phyloP scores from a whole-genome alignment of 2,329 filamentous ascomycete species.

The Cordyceps cicadae region DNA sequence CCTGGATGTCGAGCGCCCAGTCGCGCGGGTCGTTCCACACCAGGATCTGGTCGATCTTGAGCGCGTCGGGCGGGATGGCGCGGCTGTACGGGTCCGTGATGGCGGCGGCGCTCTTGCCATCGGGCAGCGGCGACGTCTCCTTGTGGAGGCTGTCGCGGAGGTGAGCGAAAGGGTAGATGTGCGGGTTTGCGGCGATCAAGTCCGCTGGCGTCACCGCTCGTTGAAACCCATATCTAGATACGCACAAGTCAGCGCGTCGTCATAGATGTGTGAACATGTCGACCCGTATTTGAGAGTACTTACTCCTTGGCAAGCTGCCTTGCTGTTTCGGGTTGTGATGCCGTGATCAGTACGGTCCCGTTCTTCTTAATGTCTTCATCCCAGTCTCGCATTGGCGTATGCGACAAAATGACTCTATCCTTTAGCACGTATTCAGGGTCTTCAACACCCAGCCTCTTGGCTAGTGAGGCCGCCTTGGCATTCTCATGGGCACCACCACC shows the following conservation, averaged over 20 bases:
- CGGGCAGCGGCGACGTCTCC: constrained; percentile 22
- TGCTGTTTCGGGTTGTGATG: constrained; percentile 59
- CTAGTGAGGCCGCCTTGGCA: constrained; percentile 27
- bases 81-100: constrained; percentile 25
- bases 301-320: constrained; percentile 63
- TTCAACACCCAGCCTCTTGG: constrained; percentile 24
- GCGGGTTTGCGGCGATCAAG: constrained; percentile 63
- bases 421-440: constrained; percentile 27
- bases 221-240: constrained; percentile 57
- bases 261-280: not conserved
- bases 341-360: constrained; percentile 62
- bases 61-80: constrained; percentile 31
- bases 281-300: constrained; percentile 12
- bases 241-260: constrained; percentile 1
- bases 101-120: constrained; percentile 25
- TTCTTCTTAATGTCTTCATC: constrained; percentile 27
- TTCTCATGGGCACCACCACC: constrained; percentile 78
- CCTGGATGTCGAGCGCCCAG: constrained; percentile 83
- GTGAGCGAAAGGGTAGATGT: constrained; percentile 73
- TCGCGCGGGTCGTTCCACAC: constrained; percentile 95
- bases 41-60: constrained; percentile 84
- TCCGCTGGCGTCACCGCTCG: constrained; percentile 81
- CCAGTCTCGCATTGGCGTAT: constrained; percentile 73
- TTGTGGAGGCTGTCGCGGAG: constrained; percentile 24
- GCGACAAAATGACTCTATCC: constrained; percentile 58